phyloP scores from a whole-genome alignment of 2,329 filamentous ascomycete genomes.

The Apiospora pterosperma region DNA sequence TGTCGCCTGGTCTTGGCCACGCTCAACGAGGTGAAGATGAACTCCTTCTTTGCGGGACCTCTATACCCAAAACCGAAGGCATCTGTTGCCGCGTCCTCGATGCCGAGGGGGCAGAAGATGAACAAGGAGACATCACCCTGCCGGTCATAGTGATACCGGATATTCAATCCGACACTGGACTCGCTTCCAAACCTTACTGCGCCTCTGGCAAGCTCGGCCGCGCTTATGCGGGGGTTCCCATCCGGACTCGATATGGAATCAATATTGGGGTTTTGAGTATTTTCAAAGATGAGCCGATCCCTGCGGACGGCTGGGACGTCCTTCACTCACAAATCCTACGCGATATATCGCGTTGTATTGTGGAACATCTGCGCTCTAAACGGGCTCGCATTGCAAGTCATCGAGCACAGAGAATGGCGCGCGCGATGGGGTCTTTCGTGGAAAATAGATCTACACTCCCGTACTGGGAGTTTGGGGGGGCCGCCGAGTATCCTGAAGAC shows the following conservation, averaged over 20 bases:
- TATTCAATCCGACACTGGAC: constrained; percentile 26
- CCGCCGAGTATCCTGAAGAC: constrained; percentile 1
- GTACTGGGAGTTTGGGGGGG: constrained; percentile 9
- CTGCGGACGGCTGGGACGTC: not conserved
- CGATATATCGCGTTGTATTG: constrained; percentile 11
- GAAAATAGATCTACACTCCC: constrained; percentile 15
- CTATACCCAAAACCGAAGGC: constrained; percentile 24
- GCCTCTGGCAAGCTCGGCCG: not conserved
- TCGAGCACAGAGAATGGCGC: constrained; percentile 16
- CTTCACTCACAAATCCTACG: constrained; percentile 6
- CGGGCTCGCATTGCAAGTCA: constrained; percentile 1
- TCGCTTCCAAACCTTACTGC: constrained; percentile 20
- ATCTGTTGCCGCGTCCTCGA: constrained; percentile 27
- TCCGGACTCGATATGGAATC: constrained; percentile 9
- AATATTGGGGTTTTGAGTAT: constrained; percentile 14
- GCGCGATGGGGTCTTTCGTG: constrained; percentile 16
- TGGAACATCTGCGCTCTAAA: constrained; percentile 10
- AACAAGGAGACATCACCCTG: constrained; percentile 10
- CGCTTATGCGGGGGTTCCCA: constrained; percentile 14
- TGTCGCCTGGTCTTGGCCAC: constrained; percentile 29
- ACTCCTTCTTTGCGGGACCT: constrained; percentile 22
- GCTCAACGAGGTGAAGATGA: constrained; percentile 1
- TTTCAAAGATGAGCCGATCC: constrained; percentile 1
- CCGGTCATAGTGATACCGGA: constrained; percentile 32
- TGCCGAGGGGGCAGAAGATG: not conserved